Conservation (phyloP, 75 land plant genomes). For the Selaginella tamariscina region DNA sequence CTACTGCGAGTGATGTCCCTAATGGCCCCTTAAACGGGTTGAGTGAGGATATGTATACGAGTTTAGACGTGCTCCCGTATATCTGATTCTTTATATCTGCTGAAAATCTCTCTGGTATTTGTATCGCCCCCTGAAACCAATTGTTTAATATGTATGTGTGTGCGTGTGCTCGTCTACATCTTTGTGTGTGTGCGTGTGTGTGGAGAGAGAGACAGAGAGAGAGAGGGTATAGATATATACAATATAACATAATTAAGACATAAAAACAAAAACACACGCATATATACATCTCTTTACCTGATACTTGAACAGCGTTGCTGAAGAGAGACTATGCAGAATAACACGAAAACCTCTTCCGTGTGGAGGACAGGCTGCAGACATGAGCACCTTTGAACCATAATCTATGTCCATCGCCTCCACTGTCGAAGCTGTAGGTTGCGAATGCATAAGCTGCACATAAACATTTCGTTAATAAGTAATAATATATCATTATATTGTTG, state of each 20-base stretch:
- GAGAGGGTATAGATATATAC: no score
- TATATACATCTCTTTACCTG: no score
- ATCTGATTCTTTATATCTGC: constrained; percentile 15
- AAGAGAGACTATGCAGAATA: constrained; percentile 18
- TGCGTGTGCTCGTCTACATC: no score
- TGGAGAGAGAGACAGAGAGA: no score
- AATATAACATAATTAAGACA: not conserved
- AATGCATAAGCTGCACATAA: constrained; percentile 18
- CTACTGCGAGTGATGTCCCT: constrained; percentile 14
- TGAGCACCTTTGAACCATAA: constrained; percentile 6
- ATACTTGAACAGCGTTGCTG: constrained; percentile 14
- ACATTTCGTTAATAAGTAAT: not conserved
- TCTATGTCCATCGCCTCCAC: constrained; percentile 21
- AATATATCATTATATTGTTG: not conserved
- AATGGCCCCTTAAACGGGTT: constrained; percentile 21
- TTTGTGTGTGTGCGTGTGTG: no score
- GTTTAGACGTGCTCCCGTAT: not conserved
- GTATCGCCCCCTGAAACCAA: constrained; percentile 16
- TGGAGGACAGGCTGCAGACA: constrained; percentile 11
- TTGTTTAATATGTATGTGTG: no score
- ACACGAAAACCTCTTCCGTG: constrained; percentile 14
- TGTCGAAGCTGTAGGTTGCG: constrained; percentile 13
- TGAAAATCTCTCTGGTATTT: constrained; percentile 15
- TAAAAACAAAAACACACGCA: not conserved
- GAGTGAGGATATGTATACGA: constrained; percentile 11